A percentile compares a stretch with the other conserved stretches of the same genome.
Evolutionary conservation across 306 rosid species (phyloP).

Genomic region (Alnus glutinosa): DNA sequence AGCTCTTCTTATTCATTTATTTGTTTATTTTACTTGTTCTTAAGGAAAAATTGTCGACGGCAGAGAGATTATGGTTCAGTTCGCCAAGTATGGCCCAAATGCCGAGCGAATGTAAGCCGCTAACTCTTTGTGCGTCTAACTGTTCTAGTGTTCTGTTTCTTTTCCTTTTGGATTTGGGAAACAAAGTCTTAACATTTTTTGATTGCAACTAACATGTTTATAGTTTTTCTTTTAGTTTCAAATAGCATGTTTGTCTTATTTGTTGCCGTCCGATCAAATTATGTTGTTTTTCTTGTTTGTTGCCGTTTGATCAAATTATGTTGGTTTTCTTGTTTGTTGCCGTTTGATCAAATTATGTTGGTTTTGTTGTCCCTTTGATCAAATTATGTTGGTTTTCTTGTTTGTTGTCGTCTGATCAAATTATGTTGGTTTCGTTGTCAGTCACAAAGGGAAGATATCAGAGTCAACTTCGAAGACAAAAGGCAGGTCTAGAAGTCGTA

Average conservation of each 20-base stretch:
- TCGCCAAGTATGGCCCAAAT: slow-evolving; percentile 83
- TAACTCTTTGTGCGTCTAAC: too few relatives aligned
- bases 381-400: too few relatives aligned
- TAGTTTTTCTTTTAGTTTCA: not conserved
- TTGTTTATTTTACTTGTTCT: not conserved
- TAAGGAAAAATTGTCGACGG: slow-evolving; percentile 72
- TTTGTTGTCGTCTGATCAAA: not conserved
- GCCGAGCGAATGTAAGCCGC: slow-evolving; percentile 64
- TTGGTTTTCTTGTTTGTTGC: not conserved
- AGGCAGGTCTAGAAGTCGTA: slow-evolving; percentile 61
- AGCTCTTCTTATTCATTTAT: not conserved
- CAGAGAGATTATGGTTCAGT: slow-evolving; percentile 82
- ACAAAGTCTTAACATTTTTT: not conserved
- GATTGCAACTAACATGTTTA: not conserved
- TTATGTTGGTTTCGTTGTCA: slow-evolving; percentile 10
- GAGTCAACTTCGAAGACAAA: slow-evolving; percentile 53
- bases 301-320: not conserved
- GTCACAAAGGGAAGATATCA: slow-evolving; percentile 60
- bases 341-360: not conserved
- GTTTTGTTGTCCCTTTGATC: too few relatives aligned
- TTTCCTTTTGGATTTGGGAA: not conserved
- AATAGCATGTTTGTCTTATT: not conserved
- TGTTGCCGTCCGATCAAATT: not conserved
- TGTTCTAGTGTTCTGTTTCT: not conserved
- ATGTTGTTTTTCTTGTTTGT: not conserved